phyloP scores from a whole-genome alignment of 2,329 filamentous ascomycete genomes.

The Zymoseptoria crescenta region DNA sequence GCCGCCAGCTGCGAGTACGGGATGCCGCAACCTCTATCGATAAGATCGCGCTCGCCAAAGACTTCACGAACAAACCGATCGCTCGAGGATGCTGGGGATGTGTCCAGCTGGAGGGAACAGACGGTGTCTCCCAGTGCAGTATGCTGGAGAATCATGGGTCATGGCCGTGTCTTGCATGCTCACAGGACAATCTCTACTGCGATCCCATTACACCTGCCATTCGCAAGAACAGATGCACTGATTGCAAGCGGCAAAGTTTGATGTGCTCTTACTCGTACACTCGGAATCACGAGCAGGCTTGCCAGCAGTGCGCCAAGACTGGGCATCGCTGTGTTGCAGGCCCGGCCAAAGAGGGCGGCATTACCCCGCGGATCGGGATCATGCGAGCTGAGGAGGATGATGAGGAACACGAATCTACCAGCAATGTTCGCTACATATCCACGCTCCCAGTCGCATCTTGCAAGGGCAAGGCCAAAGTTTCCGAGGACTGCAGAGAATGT shows the following conservation, averaged over 20 bases:
- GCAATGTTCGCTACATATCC: neutral
- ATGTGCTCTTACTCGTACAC: conserved; percentile 30
- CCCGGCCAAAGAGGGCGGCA: conserved; percentile 21
- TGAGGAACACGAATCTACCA: conserved; percentile 4
- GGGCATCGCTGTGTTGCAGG: conserved; percentile 32
- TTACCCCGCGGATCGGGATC: conserved; percentile 16
- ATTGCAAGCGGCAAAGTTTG: conserved; percentile 24
- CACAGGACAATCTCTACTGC: conserved; percentile 28
- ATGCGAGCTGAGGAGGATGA: conserved; percentile 12
- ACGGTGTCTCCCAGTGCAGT: conserved; percentile 22
- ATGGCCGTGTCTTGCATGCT: conserved; percentile 34
- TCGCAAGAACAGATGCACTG: conserved; percentile 30
- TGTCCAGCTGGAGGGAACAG: conserved; percentile 1
- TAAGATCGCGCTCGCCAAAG: neutral
- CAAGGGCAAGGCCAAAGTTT: conserved; percentile 1
- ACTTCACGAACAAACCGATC: conserved; percentile 12
- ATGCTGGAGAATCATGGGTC: conserved; percentile 27
- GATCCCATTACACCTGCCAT: conserved; percentile 28
- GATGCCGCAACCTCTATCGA: neutral
- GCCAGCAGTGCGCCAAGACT: conserved; percentile 25
- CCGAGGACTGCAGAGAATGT: conserved; percentile 10
- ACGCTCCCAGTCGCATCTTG: neutral
- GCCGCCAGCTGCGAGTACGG: neutral
- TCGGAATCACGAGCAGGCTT: conserved; percentile 25
- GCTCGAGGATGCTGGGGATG: conserved; percentile 13